phyloP scores from a whole-genome alignment of 805 yeast genomes.

The Candida sakaeoensis region DNA sequence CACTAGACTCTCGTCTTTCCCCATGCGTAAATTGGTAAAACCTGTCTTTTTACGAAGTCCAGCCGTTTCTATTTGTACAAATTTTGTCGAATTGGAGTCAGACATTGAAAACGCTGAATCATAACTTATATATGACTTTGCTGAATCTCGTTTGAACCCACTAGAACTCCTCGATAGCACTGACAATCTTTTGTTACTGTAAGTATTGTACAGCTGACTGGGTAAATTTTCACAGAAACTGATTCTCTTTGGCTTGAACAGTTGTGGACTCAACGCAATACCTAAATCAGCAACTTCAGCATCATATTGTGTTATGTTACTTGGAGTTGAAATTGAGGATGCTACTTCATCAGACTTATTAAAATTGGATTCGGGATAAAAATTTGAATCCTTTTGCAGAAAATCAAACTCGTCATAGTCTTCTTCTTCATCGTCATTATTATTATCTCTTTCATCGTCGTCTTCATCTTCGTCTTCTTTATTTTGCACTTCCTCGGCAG shows the following conservation, averaged over 20 bases:
- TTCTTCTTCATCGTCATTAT: constrained; percentile 1
- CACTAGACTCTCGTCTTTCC: constrained; percentile 15
- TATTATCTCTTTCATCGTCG: no score
- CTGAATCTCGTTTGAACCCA: constrained; percentile 36
- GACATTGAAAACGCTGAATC: constrained; percentile 51
- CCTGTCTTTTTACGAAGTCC: constrained; percentile 49
- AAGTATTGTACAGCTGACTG: no score
- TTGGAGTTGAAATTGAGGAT: constrained; percentile 29
- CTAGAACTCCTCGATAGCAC: constrained; percentile 27
- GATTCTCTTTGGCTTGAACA: constrained; percentile 22
- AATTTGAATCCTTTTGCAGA: neutral
- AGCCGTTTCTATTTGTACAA: constrained; percentile 13
- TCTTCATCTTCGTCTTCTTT: constrained; percentile 5
- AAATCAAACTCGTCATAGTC: constrained; percentile 7
- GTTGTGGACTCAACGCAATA: constrained; percentile 38
- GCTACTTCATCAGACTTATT: constrained; percentile 9
- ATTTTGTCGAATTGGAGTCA: constrained; percentile 12
- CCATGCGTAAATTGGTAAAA: constrained; percentile 43
- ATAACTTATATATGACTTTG: constrained; percentile 54
- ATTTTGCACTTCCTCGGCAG: constrained; percentile 9
- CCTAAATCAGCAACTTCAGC: constrained; percentile 43
- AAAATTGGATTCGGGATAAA: constrained; percentile 1
- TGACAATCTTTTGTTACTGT: constrained; percentile 6
- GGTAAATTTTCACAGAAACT: constrained; percentile 20
- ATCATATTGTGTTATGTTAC: constrained; percentile 36